Base-by-base conservation (phyloP, 805 yeast genomes). In the Ascoidea asiatica region DNA sequence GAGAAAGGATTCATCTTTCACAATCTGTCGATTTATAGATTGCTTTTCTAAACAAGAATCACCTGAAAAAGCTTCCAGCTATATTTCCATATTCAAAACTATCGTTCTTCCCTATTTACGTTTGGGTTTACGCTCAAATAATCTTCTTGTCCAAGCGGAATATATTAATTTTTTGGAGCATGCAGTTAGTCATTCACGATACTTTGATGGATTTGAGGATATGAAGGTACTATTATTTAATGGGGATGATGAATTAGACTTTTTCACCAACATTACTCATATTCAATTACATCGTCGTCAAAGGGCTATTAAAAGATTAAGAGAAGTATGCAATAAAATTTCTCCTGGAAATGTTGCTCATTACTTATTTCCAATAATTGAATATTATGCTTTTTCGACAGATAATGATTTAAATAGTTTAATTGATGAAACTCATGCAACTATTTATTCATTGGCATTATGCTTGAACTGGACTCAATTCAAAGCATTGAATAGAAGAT, bases 241-340 rank as follows among this genome's bases (percentile, higher is more conserved):
- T 43, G 80, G 79, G 38, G 94, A 87, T 53, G 90, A 80, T 36
- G 97, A 88, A 53, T 82, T 87, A 4, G 80, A 86, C 59, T 83
- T 86, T 56, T 86, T 86, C 61, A 58, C 64, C 39, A 87, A 88
- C 53, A 69, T 92, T 41, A 72, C 71, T 48, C 96, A 90, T 59
- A 78, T 90, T 36, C 98, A 90, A 63, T 54, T 81, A 7, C 87
- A 81, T 55, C 76, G 95, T 63, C 81, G 96, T 53, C 88, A 83
- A 59, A 72, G 88, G 53, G 95, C 97, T 0, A 69, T 90, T 19
- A 72, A 77, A 53, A 71, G 83, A 47, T 61, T 89, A 22, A 70
- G 71, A 8, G 77, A 68, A 4, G 53, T 69, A 39, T 72, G 76
- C 5, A 46, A 58, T 19, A 50, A 65, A 5, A 59, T 89, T 5